Conservation (phyloP, 352 stramenopile species). For the Phytophthora macrochlamydospora region DNA sequence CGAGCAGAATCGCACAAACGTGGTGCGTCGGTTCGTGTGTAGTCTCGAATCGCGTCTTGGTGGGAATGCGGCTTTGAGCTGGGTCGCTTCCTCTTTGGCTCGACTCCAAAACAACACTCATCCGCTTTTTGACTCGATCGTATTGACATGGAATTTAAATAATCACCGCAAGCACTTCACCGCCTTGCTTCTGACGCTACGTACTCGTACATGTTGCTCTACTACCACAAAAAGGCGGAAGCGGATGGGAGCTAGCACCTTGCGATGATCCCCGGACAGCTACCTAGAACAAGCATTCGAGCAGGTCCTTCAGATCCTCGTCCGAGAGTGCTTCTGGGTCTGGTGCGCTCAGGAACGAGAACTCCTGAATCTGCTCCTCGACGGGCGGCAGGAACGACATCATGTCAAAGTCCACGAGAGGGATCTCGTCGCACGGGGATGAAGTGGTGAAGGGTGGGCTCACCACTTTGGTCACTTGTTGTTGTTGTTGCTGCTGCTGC, state of each 20-base stretch:
- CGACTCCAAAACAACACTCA: neutral
- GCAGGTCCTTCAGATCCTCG: conserved; percentile 46
- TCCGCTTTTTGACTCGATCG: conserved; percentile 4
- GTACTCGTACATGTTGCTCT: conserved; percentile 21
- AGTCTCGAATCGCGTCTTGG: neutral
- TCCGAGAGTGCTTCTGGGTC: conserved; percentile 33
- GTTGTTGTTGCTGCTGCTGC: conserved; percentile 11
- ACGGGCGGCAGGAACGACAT: conserved; percentile 43
- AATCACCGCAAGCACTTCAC: conserved; percentile 3
- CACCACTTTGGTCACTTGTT: conserved; percentile 21
- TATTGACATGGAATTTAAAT: conserved; percentile 19
- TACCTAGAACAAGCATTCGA: conserved; percentile 50
- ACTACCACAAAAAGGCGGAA: conserved; percentile 5
- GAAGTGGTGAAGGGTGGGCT: conserved; percentile 15
- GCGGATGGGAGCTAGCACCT: neutral
- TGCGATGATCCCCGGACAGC: neutral
- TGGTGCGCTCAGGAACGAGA: conserved; percentile 28
- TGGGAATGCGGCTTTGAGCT: neutral
- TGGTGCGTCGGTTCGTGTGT: neutral
- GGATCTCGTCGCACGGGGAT: conserved; percentile 40
- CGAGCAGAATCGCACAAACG: neutral
- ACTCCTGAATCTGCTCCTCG: conserved; percentile 26
- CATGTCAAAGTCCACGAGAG: conserved; percentile 42
- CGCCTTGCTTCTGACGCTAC: conserved; percentile 14
- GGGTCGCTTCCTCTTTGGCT: neutral